Base-by-base conservation (phyloP, 371 early-diverging fungal species). In the Mortierella sp. region DNA sequence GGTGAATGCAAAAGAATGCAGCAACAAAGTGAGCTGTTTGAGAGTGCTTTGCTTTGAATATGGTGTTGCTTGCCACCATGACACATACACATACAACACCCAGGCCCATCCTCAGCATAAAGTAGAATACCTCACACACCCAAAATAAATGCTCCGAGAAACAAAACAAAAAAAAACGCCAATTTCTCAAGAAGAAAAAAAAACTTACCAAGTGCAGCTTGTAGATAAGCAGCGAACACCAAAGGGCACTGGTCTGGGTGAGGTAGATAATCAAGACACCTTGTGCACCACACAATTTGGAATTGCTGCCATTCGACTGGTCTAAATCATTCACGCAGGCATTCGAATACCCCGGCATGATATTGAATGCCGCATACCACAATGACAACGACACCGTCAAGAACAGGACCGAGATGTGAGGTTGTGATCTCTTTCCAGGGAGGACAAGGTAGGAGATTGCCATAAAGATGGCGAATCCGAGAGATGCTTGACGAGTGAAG, bases 351-450 rank as follows among this genome's bases (percentile, higher is more conserved):
- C 86, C 82, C 0, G 84, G 68, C 78, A 85, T 80, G 72, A 89
- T 75, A 70, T 89, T 77, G 75, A 90, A 86, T 24, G 80, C 75
- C 24, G 70, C 80, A 34, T 78, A 81, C 82, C 88, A 90, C n/a
- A 89, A 74, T 26, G 83, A 77, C 16, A 86, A 47, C 26, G 89
- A 89, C 38, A 88, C 74, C 8, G 87, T 82, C 74, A 91, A 81
- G 80, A 90, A 90, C 14, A 91, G 81, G 34, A 91, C 90, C 74
- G 90, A 90, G 84, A 90, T 90, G 54, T 88, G 90, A 9, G 91
- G 91, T 74, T 91, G 91, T 24, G 87, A 76, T 16, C 90, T 77
- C 73, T 89, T 88, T 45, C 89, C 89, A 0, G 90, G 90, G 13
- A 91, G 79, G 45, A 88, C 81, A 57, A 89, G 44, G 74, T 90